phyloP scores from a whole-genome alignment of 768 basidiomycete genomes.

The Termitomyces titanicus region DNA sequence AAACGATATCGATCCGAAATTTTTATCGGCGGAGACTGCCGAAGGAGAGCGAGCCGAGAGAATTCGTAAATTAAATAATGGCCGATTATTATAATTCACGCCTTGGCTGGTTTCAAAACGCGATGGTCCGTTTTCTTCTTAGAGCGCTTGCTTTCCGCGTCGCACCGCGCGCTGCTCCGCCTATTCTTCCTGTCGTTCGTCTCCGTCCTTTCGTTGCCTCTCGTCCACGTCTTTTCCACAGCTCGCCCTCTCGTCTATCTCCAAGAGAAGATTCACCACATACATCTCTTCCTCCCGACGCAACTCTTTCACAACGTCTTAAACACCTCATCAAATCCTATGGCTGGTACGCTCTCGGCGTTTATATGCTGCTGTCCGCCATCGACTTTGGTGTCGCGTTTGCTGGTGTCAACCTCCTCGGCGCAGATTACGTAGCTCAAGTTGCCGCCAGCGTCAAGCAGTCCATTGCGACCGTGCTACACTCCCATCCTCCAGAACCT shows the following conservation, averaged over 20 bases:
- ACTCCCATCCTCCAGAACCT: conserved; percentile 57
- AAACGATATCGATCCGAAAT: conserved; percentile 3
- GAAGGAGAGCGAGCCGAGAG: conserved; percentile 5
- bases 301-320: conserved; percentile 64
- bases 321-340: conserved; percentile 87
- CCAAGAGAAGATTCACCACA: conserved; percentile 32
- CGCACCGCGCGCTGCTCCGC: conserved; percentile 35
- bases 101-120: no score
- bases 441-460: conserved; percentile 58
- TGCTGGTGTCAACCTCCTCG: conserved; percentile 78
- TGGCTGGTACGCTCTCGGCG: conserved; percentile 93
- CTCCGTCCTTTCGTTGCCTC: conserved; percentile 26
- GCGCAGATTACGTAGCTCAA: conserved; percentile 84
- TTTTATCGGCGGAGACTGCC: conserved; percentile 2
- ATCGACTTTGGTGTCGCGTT: conserved; percentile 88
- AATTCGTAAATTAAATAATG: no score
- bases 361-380: conserved; percentile 71
- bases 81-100: no score
- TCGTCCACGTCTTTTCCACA: conserved; percentile 40
- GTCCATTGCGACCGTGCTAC: conserved; percentile 38
- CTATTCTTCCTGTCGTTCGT: conserved; percentile 46
- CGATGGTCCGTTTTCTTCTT: conserved; percentile 22
- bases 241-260: conserved; percentile 42
- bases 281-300: conserved; percentile 41
- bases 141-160: conserved; percentile 41